A percentile compares a stretch with the other conserved stretches of the same genome.
Evolutionary conservation across 257 asterid genomes (phyloP).

Genomic region (Gardenia jasminoides): DNA sequence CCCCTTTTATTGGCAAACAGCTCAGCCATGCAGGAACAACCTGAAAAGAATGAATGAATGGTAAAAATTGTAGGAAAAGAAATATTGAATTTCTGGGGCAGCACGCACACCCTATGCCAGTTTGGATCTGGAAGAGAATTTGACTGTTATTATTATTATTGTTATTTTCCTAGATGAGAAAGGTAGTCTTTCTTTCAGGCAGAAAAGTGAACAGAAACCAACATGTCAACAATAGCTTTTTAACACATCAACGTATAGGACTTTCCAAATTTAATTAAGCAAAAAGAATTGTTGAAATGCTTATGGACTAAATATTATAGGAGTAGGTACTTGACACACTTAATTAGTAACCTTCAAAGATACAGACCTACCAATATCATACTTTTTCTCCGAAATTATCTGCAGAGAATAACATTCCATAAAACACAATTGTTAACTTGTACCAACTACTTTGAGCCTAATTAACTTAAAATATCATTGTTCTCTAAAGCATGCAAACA

Average conservation of each 20-base stretch:
- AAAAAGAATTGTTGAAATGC: background rate
- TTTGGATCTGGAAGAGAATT: background rate
- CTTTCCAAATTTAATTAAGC: background rate
- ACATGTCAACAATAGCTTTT: background rate
- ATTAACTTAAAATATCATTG: background rate
- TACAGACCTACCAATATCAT: background rate
- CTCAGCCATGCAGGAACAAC: conserved; percentile 93
- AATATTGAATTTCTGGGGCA: background rate
- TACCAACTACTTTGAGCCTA: background rate
- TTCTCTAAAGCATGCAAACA: background rate
- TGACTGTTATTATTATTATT: no score
- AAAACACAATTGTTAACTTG: background rate
- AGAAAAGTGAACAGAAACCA: background rate
- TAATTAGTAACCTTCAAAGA: background rate
- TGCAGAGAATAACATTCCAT: background rate
- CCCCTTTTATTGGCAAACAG: conserved; percentile 91
- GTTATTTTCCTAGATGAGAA: background rate
- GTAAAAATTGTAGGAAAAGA: background rate
- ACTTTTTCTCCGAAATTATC: background rate
- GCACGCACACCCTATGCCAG: background rate
- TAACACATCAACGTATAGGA: background rate
- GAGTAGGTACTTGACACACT: background rate
- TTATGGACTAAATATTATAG: background rate
- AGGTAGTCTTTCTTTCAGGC: background rate
- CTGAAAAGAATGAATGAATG: conserved; percentile 34